Evolutionary conservation across 139 green algal genomes (phyloP).

Genomic region (Chlorella sp.): DNA sequence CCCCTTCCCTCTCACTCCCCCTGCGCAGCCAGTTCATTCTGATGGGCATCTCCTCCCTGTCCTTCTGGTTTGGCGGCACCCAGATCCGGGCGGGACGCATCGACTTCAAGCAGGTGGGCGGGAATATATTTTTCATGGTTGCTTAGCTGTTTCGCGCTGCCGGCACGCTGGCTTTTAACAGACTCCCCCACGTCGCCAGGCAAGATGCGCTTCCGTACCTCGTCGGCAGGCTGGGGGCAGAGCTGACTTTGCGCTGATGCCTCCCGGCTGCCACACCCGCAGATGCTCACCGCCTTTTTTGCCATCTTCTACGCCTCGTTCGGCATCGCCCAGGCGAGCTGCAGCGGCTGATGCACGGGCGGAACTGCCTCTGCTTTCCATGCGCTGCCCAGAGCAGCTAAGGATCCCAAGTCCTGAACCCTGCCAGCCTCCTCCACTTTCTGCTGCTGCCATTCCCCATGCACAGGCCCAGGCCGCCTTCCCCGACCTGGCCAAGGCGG

Average conservation of each 20-base stretch:
- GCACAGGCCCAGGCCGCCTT: conserved; percentile 62
- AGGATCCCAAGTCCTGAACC: too few species aligned
- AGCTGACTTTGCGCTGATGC: too few species aligned
- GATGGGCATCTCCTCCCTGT: conserved; percentile 75
- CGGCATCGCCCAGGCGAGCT: background rate
- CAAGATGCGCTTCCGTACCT: too few species aligned
- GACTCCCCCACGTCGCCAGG: too few species aligned
- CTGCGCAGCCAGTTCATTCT: conserved; percentile 54
- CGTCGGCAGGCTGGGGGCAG: too few species aligned
- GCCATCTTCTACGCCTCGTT: conserved; percentile 22
- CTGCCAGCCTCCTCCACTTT: background rate
- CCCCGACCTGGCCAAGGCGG: conserved; percentile 73
- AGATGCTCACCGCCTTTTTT: conserved; percentile 60
- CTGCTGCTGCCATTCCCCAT: background rate
- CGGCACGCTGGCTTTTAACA: too few species aligned
- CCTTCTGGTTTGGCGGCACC: conserved; percentile 68
- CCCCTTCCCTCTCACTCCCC: background rate
- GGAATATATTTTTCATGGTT: too few species aligned
- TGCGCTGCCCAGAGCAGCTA: too few species aligned
- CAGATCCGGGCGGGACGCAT: conserved; percentile 43
- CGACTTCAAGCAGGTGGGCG: conserved; percentile 61
- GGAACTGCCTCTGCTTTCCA: too few species aligned
- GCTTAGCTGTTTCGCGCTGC: too few species aligned
- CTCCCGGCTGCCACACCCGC: too few species aligned
- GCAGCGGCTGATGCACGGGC: background rate